phyloP scores from a whole-genome alignment of 2,329 filamentous ascomycete species.

The Samsoniella hepiali region DNA sequence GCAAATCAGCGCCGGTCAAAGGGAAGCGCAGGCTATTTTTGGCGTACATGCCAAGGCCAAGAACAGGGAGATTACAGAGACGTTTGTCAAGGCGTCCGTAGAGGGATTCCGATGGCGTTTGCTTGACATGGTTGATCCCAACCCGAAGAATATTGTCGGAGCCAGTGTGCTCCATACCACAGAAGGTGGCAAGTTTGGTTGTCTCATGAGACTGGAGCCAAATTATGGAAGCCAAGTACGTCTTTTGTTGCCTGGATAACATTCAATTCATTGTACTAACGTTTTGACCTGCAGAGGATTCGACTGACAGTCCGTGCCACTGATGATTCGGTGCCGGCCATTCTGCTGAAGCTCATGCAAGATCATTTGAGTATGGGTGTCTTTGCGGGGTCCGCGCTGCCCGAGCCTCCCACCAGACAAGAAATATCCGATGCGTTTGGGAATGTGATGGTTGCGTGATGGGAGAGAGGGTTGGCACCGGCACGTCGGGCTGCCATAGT shows the following conservation, averaged over 20 bases:
- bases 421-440: constrained; percentile 56
- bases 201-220: constrained; percentile 87
- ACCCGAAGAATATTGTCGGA: constrained; percentile 89
- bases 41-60: constrained; percentile 52
- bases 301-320: constrained; percentile 92
- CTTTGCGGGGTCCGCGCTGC: constrained; percentile 39
- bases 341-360: constrained; percentile 83
- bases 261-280: constrained; percentile 21
- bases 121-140: constrained; percentile 82
- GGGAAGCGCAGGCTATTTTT: constrained; percentile 88
- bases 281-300: constrained; percentile 67
- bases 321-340: constrained; percentile 78
- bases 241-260: background rate
- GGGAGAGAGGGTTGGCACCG: background rate
- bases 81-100: constrained; percentile 69
- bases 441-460: constrained; percentile 50
- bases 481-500: background rate
- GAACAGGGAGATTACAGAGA: constrained; percentile 63
- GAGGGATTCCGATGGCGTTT: constrained; percentile 89
- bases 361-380: constrained; percentile 64
- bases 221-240: constrained; percentile 88
- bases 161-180: constrained; percentile 81
- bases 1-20: constrained; percentile 85
- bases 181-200: constrained; percentile 87
- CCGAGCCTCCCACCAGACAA: constrained; percentile 41